Conservation (phyloP, 306 rosid genomes). For the Quercus agrifolia region DNA sequence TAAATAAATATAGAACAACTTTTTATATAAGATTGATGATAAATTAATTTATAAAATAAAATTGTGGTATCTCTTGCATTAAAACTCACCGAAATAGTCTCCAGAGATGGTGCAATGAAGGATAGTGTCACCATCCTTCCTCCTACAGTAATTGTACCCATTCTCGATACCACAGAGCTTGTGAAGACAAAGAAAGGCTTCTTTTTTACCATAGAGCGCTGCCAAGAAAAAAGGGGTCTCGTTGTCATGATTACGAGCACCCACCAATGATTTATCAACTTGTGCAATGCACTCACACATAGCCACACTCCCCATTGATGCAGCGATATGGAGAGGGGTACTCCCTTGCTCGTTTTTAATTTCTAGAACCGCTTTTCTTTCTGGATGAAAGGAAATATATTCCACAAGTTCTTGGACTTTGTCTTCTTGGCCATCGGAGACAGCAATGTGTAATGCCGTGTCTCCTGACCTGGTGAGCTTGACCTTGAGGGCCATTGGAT, state of each 20-base stretch:
- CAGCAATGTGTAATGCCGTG: slow-evolving; percentile 54
- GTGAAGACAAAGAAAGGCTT: slow-evolving; percentile 42
- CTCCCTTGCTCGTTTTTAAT: slow-evolving; percentile 15
- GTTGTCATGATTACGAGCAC: slow-evolving; percentile 21
- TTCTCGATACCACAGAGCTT: background rate
- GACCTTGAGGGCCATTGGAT: background rate
- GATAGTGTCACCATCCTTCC: slow-evolving; percentile 40
- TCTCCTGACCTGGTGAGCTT: slow-evolving; percentile 39
- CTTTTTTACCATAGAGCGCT: slow-evolving; percentile 34
- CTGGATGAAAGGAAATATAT: background rate
- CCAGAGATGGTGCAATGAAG: slow-evolving; percentile 47
- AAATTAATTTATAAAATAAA: no score
- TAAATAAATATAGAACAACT: no score
- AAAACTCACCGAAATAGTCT: slow-evolving; percentile 31
- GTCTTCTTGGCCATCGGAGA: slow-evolving; percentile 27
- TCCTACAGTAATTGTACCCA: slow-evolving; percentile 19
- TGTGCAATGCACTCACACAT: slow-evolving; percentile 36
- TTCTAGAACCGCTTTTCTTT: background rate
- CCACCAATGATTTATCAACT: background rate
- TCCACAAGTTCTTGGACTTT: slow-evolving; percentile 15
- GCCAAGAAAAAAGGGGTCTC: slow-evolving; percentile 63
- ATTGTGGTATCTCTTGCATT: no score
- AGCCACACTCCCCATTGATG: slow-evolving; percentile 23
- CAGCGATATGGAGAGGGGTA: slow-evolving; percentile 50
- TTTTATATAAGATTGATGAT: no score